Conservation (phyloP, 2,329 filamentous ascomycete genomes). For the Ilyonectria sp. region DNA sequence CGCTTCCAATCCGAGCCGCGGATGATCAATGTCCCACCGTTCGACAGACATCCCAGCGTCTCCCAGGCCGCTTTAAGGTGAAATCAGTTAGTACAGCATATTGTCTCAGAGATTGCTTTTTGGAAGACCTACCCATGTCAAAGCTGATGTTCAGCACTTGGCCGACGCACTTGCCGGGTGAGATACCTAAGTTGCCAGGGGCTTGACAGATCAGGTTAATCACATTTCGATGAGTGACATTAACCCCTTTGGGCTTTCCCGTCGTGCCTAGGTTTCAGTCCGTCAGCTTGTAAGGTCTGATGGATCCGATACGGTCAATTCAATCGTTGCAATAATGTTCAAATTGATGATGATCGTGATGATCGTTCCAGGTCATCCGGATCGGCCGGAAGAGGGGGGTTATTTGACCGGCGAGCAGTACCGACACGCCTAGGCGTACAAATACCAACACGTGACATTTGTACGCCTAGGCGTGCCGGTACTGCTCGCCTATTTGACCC, state of each 20-base stretch:
- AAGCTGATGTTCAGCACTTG: constrained; percentile 72
- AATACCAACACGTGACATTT: too few relatives aligned
- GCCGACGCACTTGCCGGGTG: constrained; percentile 65
- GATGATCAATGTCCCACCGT: constrained; percentile 69
- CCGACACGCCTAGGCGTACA: too few relatives aligned
- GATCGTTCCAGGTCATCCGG: too few relatives aligned
- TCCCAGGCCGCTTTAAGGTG: constrained; percentile 68
- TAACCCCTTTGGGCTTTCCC: constrained; percentile 71
- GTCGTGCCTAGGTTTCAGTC: constrained; percentile 63
- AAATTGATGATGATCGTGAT: too few relatives aligned
- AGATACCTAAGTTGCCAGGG: constrained; percentile 66
- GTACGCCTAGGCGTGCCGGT: too few relatives aligned
- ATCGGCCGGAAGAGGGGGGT: too few relatives aligned
- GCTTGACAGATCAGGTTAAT: constrained; percentile 66
- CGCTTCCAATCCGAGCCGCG: constrained; percentile 65
- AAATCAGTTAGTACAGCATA: neutral
- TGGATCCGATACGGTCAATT: too few relatives aligned
- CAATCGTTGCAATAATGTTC: too few relatives aligned
- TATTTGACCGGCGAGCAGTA: too few relatives aligned
- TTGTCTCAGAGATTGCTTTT: neutral
- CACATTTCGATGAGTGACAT: constrained; percentile 70
- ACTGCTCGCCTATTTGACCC: too few relatives aligned
- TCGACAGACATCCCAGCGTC: constrained; percentile 68
- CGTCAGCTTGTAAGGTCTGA: neutral
- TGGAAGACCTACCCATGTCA: constrained; percentile 68